Base-by-base conservation (phyloP, 768 basidiomycete genomes). In the Aureoboletus auriporus region DNA sequence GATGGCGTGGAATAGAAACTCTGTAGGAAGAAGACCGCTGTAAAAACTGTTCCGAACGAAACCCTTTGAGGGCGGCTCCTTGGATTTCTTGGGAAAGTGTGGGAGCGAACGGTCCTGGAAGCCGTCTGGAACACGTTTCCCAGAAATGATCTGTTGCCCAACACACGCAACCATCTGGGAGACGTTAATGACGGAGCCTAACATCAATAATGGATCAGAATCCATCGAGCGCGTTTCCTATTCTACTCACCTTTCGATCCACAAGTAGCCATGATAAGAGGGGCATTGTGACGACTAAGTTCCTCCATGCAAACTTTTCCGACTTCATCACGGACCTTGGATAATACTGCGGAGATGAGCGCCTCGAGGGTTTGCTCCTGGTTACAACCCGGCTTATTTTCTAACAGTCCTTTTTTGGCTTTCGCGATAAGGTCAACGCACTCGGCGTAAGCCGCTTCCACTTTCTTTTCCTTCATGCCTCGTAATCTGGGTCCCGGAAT, bases 91-190 rank as follows among this genome's bases (percentile, higher is more conserved):
- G 11, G 86, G 90, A 69, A 98, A 99, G 68, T 99, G 96, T 1
- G 96, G 96, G n/a, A 99, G 76, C 1, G 96, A 95, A 31, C 96
- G 88, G 69, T 99, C 96, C 69, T 97, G 95, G 74, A 99, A 99
- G 28, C 95, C 96, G 75, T 98, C 87, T 0, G 93, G 94, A 6
- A 99, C 93, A 80, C 96, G 96, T 71, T 91, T 87, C 7, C 96
- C 96, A 16, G 93, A 83, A 53, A 99, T 98, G 67, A 98, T 97
- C 65, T 99, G 96, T 63, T 99, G 96, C 6, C 96, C 96, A 57
- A 99, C 96, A 80, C 95, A 97, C 62, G 95, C 96, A 45, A 98
- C 95, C 96, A 99, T 99, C 71, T 99, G 96, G 20, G 93, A 95
- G 47, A 99, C 96, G 69, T 99, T 99, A 71, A 99, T 95, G 53